Base-by-base conservation (phyloP, 1,139 yeast genomes). In the Suhomyces bolitotheri region DNA sequence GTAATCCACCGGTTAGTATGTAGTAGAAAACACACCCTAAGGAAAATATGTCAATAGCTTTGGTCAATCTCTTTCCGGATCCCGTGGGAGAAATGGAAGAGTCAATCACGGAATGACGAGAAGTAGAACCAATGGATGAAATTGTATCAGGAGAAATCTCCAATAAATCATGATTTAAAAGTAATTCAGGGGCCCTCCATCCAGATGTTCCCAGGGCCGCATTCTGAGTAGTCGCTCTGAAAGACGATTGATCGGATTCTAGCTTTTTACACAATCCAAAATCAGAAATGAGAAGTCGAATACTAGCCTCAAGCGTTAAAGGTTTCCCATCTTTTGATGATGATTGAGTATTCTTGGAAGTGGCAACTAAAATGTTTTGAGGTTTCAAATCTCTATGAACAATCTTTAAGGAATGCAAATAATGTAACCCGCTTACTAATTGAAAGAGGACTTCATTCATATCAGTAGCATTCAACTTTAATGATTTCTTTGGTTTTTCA, bases 341-440 rank as follows among this genome's bases (percentile, higher is more conserved):
- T 5, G 21, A 19, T 12, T 36, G 25, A 27, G 45, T 52, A 27
- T 53, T 58, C 27, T 77, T 78, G 7, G 85, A 76, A 26, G 82
- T 82, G 0, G 95, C 90, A 25, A 92, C 90, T 40, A 92, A 68
- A 27, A 92, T 92, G 56, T 92, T 94, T 53, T 92, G 98, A 1
- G 99, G 99, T 58, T 92, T 92, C 49, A 92, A 73, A 57, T 92
- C 99, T 44, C 99, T 73, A 61, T 92, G 98, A 27, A 92, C 97
- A 50, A 94, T 90, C 54, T 92, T 90, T 44, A 92, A 65, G 4
- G 90, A 80, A 57, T 92, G 99, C 44, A 92, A 66, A 60, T 92
- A 94, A 44, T 86, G 79, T 20, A 92, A 70, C 7, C 99, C 98
- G 44, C 80, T 75, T 1, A 90, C 87, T 43, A 92, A 78, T 56